Conservation (phyloP, 2,329 filamentous ascomycete species). For the Balansia obtecta region DNA sequence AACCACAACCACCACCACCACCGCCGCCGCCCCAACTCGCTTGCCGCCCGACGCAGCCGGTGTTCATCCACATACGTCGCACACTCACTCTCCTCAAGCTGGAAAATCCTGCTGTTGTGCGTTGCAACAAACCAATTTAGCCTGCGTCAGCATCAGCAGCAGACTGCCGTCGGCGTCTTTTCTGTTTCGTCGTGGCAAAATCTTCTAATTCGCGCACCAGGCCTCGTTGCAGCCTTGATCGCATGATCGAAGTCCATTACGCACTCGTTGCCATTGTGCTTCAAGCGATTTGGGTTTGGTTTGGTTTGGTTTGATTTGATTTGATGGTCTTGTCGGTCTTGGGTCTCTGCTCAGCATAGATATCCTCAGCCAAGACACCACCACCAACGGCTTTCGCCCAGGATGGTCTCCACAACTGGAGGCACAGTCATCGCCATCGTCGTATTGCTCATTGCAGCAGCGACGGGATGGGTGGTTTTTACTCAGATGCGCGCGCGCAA, state of each 20-base stretch:
- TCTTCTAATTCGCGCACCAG: no score
- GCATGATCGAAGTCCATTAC: neutral
- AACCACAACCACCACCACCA: neutral
- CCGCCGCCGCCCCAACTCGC: no score
- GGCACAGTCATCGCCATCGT: slow-evolving; percentile 63
- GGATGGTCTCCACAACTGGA: slow-evolving; percentile 47
- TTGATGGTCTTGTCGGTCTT: neutral
- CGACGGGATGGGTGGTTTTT: slow-evolving; percentile 55
- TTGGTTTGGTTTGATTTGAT: no score
- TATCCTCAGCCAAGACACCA: neutral
- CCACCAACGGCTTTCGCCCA: slow-evolving; percentile 7
- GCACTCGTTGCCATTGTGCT: neutral
- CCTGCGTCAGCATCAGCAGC: neutral
- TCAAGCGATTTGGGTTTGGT: no score
- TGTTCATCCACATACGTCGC: neutral
- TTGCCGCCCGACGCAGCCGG: neutral
- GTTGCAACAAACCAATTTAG: neutral
- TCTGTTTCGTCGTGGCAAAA: no score
- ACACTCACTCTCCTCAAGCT: neutral
- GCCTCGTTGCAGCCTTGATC: neutral
- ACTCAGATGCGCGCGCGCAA: slow-evolving; percentile 60
- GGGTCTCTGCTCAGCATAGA: neutral
- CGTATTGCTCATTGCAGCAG: slow-evolving; percentile 44
- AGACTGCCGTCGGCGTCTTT: neutral
- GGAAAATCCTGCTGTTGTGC: neutral